Conservation (phyloP, 192 early-diverging fungal species). For the Coemansia sp. region DNA sequence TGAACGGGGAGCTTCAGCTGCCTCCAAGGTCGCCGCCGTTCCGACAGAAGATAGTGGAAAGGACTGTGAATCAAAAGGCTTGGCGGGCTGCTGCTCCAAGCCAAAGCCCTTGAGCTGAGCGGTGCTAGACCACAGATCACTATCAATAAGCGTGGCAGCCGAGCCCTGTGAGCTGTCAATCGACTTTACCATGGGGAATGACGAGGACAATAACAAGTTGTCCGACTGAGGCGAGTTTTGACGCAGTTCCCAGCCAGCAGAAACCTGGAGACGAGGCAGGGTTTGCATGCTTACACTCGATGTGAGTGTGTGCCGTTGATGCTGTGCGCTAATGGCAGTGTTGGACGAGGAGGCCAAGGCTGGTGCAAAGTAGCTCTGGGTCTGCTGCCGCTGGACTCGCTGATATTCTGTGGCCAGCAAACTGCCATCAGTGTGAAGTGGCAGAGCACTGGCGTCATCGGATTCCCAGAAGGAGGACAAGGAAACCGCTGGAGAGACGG, state of each 20-base stretch:
- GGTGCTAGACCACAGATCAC: slow-evolving; percentile 43
- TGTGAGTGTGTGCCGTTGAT: slow-evolving; percentile 23
- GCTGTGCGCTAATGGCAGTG: not conserved
- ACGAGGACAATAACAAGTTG: not conserved
- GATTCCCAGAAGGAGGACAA: slow-evolving; percentile 25
- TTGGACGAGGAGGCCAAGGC: not conserved
- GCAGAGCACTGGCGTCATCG: slow-evolving; percentile 6
- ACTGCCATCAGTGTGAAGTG: slow-evolving; percentile 3
- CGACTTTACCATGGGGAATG: not conserved
- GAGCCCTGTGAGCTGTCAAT: slow-evolving; percentile 30
- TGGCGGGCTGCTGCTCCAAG: not conserved
- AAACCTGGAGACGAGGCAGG: slow-evolving; percentile 33
- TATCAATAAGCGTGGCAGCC: slow-evolving; percentile 39
- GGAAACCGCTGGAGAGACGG: slow-evolving; percentile 27
- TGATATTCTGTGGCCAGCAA: slow-evolving; percentile 1
- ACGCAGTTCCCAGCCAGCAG: slow-evolving; percentile 29
- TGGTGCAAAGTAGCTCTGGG: slow-evolving; percentile 18
- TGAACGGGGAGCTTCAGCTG: not conserved
- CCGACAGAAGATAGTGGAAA: slow-evolving; percentile 17
- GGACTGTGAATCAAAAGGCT: slow-evolving; percentile 36
- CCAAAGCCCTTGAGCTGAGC: not conserved
- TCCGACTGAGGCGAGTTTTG: not conserved
- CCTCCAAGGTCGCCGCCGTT: not conserved
- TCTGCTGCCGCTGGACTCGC: slow-evolving; percentile 12
- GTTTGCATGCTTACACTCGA: slow-evolving; percentile 53